Evolutionary conservation across 2,329 filamentous ascomycete genomes (phyloP).

Genomic region (Elsinoe necatrix): DNA sequence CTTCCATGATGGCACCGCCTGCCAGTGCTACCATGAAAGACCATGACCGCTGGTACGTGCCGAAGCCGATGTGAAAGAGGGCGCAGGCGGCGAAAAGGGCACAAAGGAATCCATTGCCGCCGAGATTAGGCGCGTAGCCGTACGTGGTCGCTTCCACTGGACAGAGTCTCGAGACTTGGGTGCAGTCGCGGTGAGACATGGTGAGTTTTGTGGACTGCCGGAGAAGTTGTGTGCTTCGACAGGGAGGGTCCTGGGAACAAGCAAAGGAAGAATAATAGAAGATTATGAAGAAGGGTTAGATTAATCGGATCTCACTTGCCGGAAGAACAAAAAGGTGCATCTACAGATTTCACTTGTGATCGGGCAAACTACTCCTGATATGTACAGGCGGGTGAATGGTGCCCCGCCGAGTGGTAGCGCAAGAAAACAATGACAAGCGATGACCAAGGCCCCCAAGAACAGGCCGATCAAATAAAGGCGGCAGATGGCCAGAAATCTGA

Average conservation of each 20-base stretch:
- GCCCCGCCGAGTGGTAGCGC: neutral
- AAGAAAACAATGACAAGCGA: slow-evolving; percentile 1
- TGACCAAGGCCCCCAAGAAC: slow-evolving; percentile 1
- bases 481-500: neutral
- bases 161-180: slow-evolving; percentile 3
- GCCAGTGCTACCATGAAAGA: slow-evolving; percentile 36
- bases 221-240: neutral
- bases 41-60: slow-evolving; percentile 28
- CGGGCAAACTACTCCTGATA: neutral
- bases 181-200: slow-evolving; percentile 9
- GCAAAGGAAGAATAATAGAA: slow-evolving; percentile 14
- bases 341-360: neutral
- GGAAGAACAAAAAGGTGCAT: neutral
- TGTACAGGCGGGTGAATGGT: neutral
- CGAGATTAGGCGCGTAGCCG: slow-evolving; percentile 33
- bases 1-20: slow-evolving; percentile 35
- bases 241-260: no score
- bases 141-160: slow-evolving; percentile 27
- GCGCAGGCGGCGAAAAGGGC: slow-evolving; percentile 30
- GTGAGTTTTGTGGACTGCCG: neutral
- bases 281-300: neutral
- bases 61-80: slow-evolving; percentile 30
- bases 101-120: slow-evolving; percentile 34
- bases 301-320: slow-evolving; percentile 12
- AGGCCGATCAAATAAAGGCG: neutral